Evolutionary conservation across 495 filamentous ascomycete genomes (phyloP), one percentile per base, ranked within the genome.

Genomic region (Massariosphaeria phaeospora): DNA sequence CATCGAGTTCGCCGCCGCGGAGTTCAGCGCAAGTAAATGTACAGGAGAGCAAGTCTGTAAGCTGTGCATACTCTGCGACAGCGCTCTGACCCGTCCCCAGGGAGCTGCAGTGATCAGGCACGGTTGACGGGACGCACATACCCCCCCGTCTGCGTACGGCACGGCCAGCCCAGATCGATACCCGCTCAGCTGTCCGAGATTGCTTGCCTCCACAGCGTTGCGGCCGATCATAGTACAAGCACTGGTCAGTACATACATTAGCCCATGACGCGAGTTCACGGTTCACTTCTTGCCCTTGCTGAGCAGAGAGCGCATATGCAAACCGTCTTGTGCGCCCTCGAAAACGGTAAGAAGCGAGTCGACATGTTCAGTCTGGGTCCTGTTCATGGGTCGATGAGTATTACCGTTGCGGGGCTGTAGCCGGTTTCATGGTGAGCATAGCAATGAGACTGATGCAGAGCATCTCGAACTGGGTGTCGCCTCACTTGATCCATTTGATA

Each of bases 131-230:
- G 46, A 38, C 24, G 27, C 40, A 43, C 40, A 43, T 43, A 21
- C 40, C 5, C 21, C n/a, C 40, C 21, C 40, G 6, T 2, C 40
- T n/a, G 30, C n/a, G 8, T 34, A 34, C 40, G 13, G 40, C 11
- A 2, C 5, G 13, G 43, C 25, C 23, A 47, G 5, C 43, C 13
- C 18, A 10, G 43, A 25, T 7, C 13, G 26, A 45, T 24, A 45
- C 26, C 42, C 26, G 12, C 21, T n/a, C 17, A 7, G 26, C 26
- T 47, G 18, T 31, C 43, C 26, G 26, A 47, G 13, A 4, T 38
- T n/a, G n/a, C 30, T 51, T 34, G 33, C 48, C 34, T 42, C 34
- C 48, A 51, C 48, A 51, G 36, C 34, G 48, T 51, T 51, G 21
- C 48, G 30, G 24, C 23, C 25, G 23, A 51, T 10, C 25, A 18